Base-by-base conservation (phyloP, 148 eudicot species). In the Heliosperma pusillum region DNA sequence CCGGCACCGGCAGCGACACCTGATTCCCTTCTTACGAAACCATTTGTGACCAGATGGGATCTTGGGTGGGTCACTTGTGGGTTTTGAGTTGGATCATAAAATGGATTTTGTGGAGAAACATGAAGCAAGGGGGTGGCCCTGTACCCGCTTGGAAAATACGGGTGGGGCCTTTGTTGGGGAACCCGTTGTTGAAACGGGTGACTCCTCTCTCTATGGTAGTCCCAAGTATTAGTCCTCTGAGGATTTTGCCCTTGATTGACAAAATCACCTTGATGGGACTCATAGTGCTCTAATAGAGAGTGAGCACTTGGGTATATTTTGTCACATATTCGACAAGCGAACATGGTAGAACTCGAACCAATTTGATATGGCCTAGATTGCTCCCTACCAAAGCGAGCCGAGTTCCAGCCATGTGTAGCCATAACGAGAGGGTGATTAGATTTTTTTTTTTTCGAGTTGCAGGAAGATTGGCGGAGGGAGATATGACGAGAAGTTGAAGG, bases 301-400 rank as follows among this genome's bases (percentile, higher is more conserved):
- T 10, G 76, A 36, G 40, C 5, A 40, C 17, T 73, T 5, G 33
- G 7, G 33, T 53, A 80, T 21, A 75, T 53, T 40, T 75, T 47
- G 45, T 81, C 69, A 27, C 86, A 83, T 40, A 52, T 24, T 44
- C 77, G 77, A 61, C 86, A 83, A 5, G 82, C 78, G 0, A 78
- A 19, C 27, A 66, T 45, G 13, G 74, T 55, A 4, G 63, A 62
- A 7, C 16, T 44, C 22, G 62, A 42, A 50, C 26, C 29, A 19
- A 2, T 15, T 50, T 50, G 55, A 50, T 50, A 50, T 2, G 68
- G 76, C 20, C 82, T 74, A 9, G 71, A 69, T 50, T 62, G 44
- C 52, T 74, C 82, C 7, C 25, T 22, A 29, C 81, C 63, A 26
- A 45, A 29, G 26, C 19, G 19, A 44, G 22, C 16, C 15, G 70